Base-by-base conservation (phyloP, 192 early-diverging fungal genomes). In the Backusella westeae region DNA sequence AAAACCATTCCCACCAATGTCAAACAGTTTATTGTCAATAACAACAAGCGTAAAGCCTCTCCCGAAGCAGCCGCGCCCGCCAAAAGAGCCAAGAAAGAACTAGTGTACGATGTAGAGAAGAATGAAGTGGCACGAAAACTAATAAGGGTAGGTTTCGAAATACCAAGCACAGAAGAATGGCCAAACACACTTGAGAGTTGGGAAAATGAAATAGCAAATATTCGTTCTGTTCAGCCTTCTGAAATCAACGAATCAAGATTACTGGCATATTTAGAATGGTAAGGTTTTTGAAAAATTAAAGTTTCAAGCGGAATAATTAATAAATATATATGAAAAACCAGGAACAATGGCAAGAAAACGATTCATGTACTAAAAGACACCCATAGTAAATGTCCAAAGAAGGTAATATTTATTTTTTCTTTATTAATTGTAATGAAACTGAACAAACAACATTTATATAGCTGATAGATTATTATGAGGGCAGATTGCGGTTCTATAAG, bases 391-490 rank as follows among this genome's bases (percentile, higher is more conserved):
- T 63, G 59, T n/a, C 59, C 65, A 42, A n/a, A 29, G 12, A 17
- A 67, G 74, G 74, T 75, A 75, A 66, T 32, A 10, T 44, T 19
- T 39, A 9, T 35, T 23, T 39, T 39, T 39, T 9, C 19, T 39
- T 19, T 21, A 0, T 36, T 69, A 23, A 21, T 39, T 39, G 19
- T 15, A 17, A 44, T 35, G 29, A 69, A 6, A 69, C 46, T 49
- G 9, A 36, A 34, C 19, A 15, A 39, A 34, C 14, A 4, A n/a
- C 26, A 63, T 38, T 53, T 15, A 21, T 2, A 8, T 75, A 75
- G 73, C 44, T 75, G 41, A 75, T 75, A 21, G 23, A 23, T 15
- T 75, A 66, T 44, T 75, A 75, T 35, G 73, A 75, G 34, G 38
- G 42, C 15, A 46, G 21, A 36, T 34, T 75, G 34, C 56, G 23